These are phyloP conservation scores for Fagus sylvatica DNA, from an alignment of 306 rosid genomes.

Conservation along the genomic window DNA sequence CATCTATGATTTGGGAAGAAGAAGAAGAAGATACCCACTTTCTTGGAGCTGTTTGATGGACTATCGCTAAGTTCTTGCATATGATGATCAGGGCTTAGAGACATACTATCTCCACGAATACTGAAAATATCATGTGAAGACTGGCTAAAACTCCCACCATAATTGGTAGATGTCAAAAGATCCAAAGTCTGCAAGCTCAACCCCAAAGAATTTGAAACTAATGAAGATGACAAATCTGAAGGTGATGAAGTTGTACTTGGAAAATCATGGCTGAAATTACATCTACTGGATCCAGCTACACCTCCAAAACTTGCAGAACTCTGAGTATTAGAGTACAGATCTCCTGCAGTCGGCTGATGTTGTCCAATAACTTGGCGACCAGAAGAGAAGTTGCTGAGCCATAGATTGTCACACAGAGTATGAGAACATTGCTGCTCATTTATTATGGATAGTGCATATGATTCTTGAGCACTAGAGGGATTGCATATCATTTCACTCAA, in stretches of 20 bases:
- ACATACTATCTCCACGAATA: conserved; percentile 13
- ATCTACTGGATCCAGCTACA: conserved; percentile 20
- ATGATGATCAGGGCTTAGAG: conserved; percentile 27
- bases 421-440: conserved; percentile 14
- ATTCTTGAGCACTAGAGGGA: conserved; percentile 3
- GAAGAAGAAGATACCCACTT: conserved; percentile 28
- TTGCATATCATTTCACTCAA: conserved; percentile 8
- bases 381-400: conserved; percentile 12
- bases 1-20: not conserved
- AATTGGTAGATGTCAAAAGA: conserved; percentile 28
- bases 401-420: not conserved
- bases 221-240: conserved; percentile 32
- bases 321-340: not conserved
- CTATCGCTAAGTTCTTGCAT: conserved; percentile 34
- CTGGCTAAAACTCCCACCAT: conserved; percentile 4
- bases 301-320: conserved; percentile 28
- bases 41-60: conserved; percentile 52
- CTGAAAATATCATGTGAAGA: conserved; percentile 27
- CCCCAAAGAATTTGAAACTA: conserved; percentile 38
- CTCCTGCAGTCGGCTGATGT: conserved; percentile 17
- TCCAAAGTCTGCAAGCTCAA: conserved; percentile 36
- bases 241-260: conserved; percentile 19
- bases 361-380: conserved; percentile 13
- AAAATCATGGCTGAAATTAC: conserved; percentile 21
- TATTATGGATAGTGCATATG: not conserved